phyloP scores from a whole-genome alignment of 257 asterid genomes.

The Solanum corneliomulleri region DNA sequence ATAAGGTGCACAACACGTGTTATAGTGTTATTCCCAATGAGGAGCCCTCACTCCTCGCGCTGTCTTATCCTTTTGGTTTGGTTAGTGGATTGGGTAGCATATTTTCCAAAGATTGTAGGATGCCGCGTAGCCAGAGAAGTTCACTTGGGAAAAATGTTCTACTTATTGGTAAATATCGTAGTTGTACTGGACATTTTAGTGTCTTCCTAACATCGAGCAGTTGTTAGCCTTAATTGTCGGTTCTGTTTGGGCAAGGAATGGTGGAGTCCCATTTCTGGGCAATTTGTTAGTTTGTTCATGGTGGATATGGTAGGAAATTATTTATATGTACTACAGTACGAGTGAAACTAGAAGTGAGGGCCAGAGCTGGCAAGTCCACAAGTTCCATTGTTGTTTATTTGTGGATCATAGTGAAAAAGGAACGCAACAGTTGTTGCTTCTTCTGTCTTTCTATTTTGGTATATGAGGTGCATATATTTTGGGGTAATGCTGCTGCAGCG shows the following conservation, averaged over 20 bases:
- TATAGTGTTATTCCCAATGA: not conserved
- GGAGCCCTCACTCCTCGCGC: not conserved
- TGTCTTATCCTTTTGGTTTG: not conserved
- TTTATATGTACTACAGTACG: not conserved
- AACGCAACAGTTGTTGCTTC: constrained; percentile 15
- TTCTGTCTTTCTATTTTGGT: constrained; percentile 19
- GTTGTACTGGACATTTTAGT: not conserved
- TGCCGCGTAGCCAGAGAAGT: not conserved
- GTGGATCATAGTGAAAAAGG: constrained; percentile 20
- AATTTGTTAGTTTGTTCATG: not conserved
- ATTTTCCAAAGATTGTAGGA: not conserved
- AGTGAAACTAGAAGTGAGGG: not conserved
- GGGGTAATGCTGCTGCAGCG: constrained; percentile 43
- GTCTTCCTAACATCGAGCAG: not conserved
- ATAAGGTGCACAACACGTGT: not conserved
- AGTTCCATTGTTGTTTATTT: constrained; percentile 1
- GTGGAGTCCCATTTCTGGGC: not conserved
- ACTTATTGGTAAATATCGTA: not conserved
- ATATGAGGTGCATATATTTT: constrained; percentile 10
- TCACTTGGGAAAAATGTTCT: not conserved
- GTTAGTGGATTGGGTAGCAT: not conserved
- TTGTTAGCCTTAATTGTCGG: not conserved
- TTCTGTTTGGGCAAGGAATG: not conserved
- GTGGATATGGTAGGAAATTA: not conserved
- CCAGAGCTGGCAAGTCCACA: constrained; percentile 16